Conservation (phyloP, 169 alveolate genomes). For the Plasmodium inui region DNA sequence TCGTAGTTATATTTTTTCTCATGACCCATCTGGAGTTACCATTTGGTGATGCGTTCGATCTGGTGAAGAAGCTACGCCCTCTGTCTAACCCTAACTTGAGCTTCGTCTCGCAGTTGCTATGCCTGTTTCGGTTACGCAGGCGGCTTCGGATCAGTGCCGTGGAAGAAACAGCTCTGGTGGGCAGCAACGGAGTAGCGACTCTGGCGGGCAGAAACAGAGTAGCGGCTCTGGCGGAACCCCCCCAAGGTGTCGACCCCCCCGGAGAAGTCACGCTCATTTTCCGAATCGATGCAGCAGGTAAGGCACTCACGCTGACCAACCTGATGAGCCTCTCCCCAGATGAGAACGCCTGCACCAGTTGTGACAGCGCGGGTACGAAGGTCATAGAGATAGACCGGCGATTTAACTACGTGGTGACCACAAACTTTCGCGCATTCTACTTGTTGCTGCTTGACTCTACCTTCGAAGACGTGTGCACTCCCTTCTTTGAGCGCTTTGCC, state of each 20-base stretch:
- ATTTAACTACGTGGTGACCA: slow-evolving; percentile 29
- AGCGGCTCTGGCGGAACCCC: background rate
- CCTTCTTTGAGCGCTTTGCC: slow-evolving; percentile 16
- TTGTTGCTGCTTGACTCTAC: slow-evolving; percentile 24
- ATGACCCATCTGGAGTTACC: slow-evolving; percentile 74
- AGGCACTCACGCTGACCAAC: background rate
- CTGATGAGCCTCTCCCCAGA: background rate
- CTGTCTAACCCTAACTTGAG: slow-evolving; percentile 79
- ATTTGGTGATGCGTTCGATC: slow-evolving; percentile 78
- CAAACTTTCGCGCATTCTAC: slow-evolving; percentile 6
- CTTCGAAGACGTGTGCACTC: background rate
- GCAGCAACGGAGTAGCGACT: no score
- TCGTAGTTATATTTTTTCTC: slow-evolving; percentile 78
- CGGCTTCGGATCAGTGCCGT: background rate
- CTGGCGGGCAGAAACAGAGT: no score
- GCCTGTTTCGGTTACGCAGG: background rate
- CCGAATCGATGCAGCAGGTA: background rate
- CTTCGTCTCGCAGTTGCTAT: slow-evolving; percentile 73
- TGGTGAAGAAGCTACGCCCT: slow-evolving; percentile 77
- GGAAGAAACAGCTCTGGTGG: background rate
- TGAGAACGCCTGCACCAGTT: background rate
- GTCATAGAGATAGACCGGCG: slow-evolving; percentile 5
- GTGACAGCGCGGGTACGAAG: background rate
- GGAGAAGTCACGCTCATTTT: background rate
- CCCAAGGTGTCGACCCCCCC: background rate